Evolutionary conservation across 108 stramenopile species (phyloP).

Genomic region (Skeletonema marinoi): DNA sequence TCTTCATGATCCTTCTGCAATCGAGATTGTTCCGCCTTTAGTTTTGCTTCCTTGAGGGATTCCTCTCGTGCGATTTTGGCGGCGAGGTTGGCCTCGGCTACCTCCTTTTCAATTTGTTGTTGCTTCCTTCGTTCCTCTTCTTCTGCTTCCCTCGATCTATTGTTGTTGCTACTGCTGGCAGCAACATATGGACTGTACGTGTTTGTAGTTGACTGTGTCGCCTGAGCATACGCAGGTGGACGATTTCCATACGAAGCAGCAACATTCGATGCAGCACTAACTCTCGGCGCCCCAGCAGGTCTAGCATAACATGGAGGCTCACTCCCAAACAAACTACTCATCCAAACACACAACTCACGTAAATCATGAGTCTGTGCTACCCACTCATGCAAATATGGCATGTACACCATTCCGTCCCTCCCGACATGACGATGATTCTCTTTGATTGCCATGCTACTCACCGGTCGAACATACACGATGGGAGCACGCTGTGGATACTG

Average conservation of each 20-base stretch:
- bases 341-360: slow-evolving; percentile 73
- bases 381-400: slow-evolving; percentile 97
- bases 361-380: slow-evolving; percentile 67
- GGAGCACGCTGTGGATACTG: slow-evolving; percentile 88
- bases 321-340: slow-evolving; percentile 89
- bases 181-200: background rate
- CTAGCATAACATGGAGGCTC: slow-evolving; percentile 95
- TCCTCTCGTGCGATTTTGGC: slow-evolving; percentile 49
- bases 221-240: slow-evolving; percentile 9
- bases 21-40: slow-evolving; percentile 19
- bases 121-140: background rate
- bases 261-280: background rate
- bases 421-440: slow-evolving; percentile 86
- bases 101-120: slow-evolving; percentile 47
- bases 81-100: slow-evolving; percentile 55
- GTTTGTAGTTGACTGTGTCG: background rate
- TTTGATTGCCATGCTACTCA: slow-evolving; percentile 78
- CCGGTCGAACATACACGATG: slow-evolving; percentile 85
- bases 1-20: slow-evolving; percentile 32
- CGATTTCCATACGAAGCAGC: background rate
- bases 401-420: slow-evolving; percentile 88
- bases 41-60: slow-evolving; percentile 19
- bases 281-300: slow-evolving; percentile 14
- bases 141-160: background rate
- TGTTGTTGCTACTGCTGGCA: slow-evolving; percentile 1